Base-by-base conservation (phyloP, 257 asterid species). In the Nemophila menziesii region DNA sequence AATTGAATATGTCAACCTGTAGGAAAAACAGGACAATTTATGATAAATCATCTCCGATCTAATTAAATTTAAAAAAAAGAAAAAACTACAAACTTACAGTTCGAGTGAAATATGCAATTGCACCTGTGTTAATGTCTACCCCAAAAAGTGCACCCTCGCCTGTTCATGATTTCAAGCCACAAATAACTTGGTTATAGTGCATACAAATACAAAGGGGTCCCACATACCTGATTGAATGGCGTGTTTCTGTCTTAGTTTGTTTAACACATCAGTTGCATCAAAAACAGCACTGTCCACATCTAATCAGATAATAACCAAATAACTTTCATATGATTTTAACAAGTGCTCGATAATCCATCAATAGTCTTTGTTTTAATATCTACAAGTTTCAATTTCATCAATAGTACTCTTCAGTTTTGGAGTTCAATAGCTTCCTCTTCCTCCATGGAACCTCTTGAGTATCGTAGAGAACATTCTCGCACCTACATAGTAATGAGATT, bases 181-280 rank as follows among this genome's bases (percentile, higher is more conserved):
- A 33, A 45, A 53, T n/a, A 11, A 34, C n/a, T n/a, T n/a, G n/a
- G 14, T 7, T 12, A 46, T 21, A 23, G 16, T 20, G 4, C 22
- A 9, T 39, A 9, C 27, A 29, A 10, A 44, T 1, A 26, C 4
- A 17, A 48, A 22, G 15, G 18, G 8, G 36, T 29, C 36, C n/a
- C 36, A 29, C 5, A 29, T 7, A 89, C 98, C 98, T 33, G 94
- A 84, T 13, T 83, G 79, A 58, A 84, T 78, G 11, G 98, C 95
- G 10, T 89, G 98, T 43, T 89, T 89, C 49, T 89, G 98, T 61
- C 98, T 78, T 64, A 89, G 70, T 65, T 89, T 89, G 75, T 89
- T 89, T 72, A 89, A 57, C 45, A 84, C 94, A 64, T 89, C 98
- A 19, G 95, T 89, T 24, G 98, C 98, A 66, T 89, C 98, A 66